Evolutionary conservation across 2,329 filamentous ascomycete species (phyloP).

Genomic region (Colletotrichum sp.): DNA sequence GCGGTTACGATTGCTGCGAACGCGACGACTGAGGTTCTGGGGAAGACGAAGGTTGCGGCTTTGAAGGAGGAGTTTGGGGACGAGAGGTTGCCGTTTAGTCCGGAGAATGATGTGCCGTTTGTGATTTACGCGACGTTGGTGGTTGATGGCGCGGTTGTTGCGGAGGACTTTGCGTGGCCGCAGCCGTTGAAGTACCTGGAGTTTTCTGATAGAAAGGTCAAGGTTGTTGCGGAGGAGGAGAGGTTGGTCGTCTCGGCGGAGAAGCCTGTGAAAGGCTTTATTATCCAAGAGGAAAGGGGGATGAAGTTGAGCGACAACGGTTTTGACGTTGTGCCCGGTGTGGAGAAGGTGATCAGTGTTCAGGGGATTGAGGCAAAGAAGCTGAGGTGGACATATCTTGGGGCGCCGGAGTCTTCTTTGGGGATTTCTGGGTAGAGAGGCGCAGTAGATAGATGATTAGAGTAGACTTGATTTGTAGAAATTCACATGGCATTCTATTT

Average conservation of each 20-base stretch:
- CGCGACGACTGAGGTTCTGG: slow-evolving; percentile 42
- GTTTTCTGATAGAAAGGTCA: slow-evolving; percentile 48
- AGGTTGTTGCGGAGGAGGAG: slow-evolving; percentile 28
- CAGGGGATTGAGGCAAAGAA: slow-evolving; percentile 1
- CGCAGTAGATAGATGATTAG: neutral
- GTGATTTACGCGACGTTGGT: slow-evolving; percentile 52
- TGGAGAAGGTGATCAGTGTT: slow-evolving; percentile 25
- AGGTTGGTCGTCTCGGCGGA: slow-evolving; percentile 36
- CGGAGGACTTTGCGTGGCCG: slow-evolving; percentile 62
- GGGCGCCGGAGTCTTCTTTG: slow-evolving; percentile 13
- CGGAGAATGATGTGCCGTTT: slow-evolving; percentile 46
- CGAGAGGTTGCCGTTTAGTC: slow-evolving; percentile 33
- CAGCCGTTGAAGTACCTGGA: slow-evolving; percentile 67
- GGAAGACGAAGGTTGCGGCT: slow-evolving; percentile 30
- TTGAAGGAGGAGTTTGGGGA: slow-evolving; percentile 17
- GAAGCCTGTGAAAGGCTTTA: slow-evolving; percentile 62
- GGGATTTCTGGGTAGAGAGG: neutral
- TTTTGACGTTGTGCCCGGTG: slow-evolving; percentile 61
- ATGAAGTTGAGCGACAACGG: slow-evolving; percentile 60
- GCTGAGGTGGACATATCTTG: slow-evolving; percentile 24
- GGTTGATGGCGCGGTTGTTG: slow-evolving; percentile 41
- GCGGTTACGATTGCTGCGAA: slow-evolving; percentile 37
- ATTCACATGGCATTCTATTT: neutral
- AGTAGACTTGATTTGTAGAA: neutral
- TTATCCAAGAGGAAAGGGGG: slow-evolving; percentile 52